Conservation (phyloP, 176 grass and related monocot genomes). For the Olyra latifolia region DNA sequence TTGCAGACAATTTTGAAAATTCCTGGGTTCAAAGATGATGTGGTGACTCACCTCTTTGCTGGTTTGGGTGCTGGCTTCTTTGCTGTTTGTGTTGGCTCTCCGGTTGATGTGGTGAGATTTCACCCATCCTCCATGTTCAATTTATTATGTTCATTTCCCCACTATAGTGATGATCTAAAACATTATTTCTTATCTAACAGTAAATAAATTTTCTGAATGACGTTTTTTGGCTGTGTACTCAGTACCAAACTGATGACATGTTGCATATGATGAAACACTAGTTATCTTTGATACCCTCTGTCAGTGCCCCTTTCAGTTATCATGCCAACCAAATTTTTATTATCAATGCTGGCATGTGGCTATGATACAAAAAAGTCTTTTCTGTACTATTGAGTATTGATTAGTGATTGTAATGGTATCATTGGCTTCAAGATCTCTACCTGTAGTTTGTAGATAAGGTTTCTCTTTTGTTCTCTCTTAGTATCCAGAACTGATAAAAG, state of each 20-base stretch:
- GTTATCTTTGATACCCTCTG: not conserved
- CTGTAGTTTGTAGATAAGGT: not conserved
- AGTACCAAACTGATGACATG: not conserved
- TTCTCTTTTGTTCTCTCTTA: not conserved
- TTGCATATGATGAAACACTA: not conserved
- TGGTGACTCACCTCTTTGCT: constrained; percentile 81
- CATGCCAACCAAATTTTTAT: not conserved
- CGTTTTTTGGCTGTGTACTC: not conserved
- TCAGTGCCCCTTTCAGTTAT: not conserved
- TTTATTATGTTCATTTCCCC: constrained; percentile 15
- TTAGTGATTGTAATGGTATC: constrained; percentile 1
- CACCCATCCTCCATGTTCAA: not conserved
- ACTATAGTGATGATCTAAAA: not conserved
- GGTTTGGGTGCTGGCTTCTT: constrained; percentile 93
- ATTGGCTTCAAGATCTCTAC: not conserved
- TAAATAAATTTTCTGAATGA: not conserved
- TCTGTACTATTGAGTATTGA: not conserved
- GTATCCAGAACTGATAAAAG: not conserved
- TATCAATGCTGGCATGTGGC: not conserved
- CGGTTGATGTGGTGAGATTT: constrained; percentile 84
- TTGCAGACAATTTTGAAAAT: constrained; percentile 85
- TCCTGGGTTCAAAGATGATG: constrained; percentile 91
- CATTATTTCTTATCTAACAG: constrained; percentile 8
- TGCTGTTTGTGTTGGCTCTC: constrained; percentile 95
- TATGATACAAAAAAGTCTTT: not conserved